phyloP scores from a whole-genome alignment of 768 basidiomycete genomes.

The Serendipita sp. region DNA sequence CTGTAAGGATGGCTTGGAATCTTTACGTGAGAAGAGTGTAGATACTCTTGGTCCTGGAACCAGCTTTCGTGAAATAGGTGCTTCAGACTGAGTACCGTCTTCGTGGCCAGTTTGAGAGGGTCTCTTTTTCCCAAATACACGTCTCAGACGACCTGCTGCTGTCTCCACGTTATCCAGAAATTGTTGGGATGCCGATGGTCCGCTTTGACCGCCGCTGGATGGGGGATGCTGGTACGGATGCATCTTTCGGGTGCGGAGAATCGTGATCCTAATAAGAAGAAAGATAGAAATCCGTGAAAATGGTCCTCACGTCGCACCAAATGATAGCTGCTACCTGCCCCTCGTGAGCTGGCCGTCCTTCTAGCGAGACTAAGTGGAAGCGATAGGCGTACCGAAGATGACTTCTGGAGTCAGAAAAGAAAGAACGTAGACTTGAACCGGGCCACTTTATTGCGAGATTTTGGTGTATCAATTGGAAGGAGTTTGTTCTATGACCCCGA shows the following conservation, averaged over 20 bases:
- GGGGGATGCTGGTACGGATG: neutral
- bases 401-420: no score
- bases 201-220: neutral
- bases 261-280: no score
- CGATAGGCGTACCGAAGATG: no score
- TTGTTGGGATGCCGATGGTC: neutral
- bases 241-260: neutral
- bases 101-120: neutral
- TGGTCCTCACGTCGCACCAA: neutral
- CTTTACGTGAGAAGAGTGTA: neutral
- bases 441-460: no score
- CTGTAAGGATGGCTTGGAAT: conserved; percentile 1
- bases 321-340: neutral
- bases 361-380: no score
- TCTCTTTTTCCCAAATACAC: neutral
- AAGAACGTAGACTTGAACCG: no score
- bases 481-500: no score
- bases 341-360: neutral
- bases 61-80: conserved; percentile 1
- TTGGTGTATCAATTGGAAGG: no score
- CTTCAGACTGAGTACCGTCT: conserved; percentile 2
- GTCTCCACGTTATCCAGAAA: conserved; percentile 2
- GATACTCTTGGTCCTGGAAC: neutral
- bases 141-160: neutral
- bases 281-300: no score